Evolutionary conservation across 208 protist genomes (phyloP), one percentile per base, ranked within the genome.

Genomic region (Naegleria gruberi): DNA sequence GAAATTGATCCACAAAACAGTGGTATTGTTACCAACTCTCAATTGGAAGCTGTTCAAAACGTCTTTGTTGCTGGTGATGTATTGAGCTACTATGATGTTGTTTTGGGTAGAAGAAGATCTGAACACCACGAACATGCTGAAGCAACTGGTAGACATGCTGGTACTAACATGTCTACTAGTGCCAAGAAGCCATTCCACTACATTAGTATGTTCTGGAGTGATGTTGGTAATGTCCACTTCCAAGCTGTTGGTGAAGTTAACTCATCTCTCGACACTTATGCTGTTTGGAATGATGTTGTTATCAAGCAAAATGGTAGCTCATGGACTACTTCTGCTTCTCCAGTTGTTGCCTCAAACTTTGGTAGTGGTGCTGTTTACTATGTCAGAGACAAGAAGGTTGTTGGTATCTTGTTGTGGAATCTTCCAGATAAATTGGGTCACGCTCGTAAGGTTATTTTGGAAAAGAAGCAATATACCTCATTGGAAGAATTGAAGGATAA

Each of bases 201-300:
- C 34, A 57, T 73, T 12, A 57, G n/a, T 43, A 73, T 90, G 45
- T 81, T 90, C n/a, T 90, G 88, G 88, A 73, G 45, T 43, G 74
- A 84, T 44, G 26, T 81, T 10, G 88, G 88, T 81, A n/a, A 81
- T 34, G 19, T 84, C 30, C 15, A 40, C 30, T 87, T 74, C 34
- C n/a, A 90, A 65, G 88, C 88, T n/a, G 51, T 90, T 90, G 88
- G 88, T 73, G 88, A 90, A 26, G 57, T 90, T 81, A 65, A 90
- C 26, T 45, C 34, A 8, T 26, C 8, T 5, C 46, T 90, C 4
- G 55, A 90, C 5, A 90, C 88, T 23, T 87, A 87, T 90, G 46
- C 51, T 45, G 43, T 90, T 41, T 90, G 88, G 88, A 26, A 90
- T 86, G 82, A 43, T 40, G 46, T 90, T 7, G 10, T 30, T 30